Conservation (phyloP, 192 early-diverging fungal species). For the Mortierella claussenii region DNA sequence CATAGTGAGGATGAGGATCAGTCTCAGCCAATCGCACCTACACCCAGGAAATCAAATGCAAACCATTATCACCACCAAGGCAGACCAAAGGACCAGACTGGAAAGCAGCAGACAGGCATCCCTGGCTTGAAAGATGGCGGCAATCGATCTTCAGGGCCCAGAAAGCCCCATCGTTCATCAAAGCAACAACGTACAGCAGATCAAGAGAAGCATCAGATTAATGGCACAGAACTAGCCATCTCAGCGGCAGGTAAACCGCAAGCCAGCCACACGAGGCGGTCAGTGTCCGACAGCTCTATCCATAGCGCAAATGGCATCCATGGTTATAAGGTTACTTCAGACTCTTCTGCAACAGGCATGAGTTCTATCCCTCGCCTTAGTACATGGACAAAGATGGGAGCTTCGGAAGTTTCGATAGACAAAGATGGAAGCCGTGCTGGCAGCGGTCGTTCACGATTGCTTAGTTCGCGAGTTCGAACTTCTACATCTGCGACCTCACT, state of each 20-base stretch:
- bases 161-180: no score
- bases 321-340: no score
- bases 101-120: background rate
- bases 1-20: conserved; percentile 6
- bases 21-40: background rate
- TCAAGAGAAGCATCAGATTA: background rate
- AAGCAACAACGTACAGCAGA: background rate
- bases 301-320: background rate
- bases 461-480: conserved; percentile 18
- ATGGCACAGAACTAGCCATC: background rate
- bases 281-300: background rate
- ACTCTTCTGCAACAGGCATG: background rate
- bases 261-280: conserved; percentile 1
- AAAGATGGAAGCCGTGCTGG: background rate
- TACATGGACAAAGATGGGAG: conserved; percentile 19
- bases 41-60: conserved; percentile 4
- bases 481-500: conserved; percentile 9
- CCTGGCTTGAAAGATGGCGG: background rate
- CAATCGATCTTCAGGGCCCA: background rate
- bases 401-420: background rate
- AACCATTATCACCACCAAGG: background rate
- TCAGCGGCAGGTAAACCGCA: background rate
- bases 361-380: conserved; percentile 40
- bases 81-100: conserved; percentile 1
- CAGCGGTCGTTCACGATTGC: conserved; percentile 4